Evolutionary conservation across 176 grass and related monocot species (phyloP), one percentile per base, ranked within the genome.

Genomic region (Poa pratensis): DNA sequence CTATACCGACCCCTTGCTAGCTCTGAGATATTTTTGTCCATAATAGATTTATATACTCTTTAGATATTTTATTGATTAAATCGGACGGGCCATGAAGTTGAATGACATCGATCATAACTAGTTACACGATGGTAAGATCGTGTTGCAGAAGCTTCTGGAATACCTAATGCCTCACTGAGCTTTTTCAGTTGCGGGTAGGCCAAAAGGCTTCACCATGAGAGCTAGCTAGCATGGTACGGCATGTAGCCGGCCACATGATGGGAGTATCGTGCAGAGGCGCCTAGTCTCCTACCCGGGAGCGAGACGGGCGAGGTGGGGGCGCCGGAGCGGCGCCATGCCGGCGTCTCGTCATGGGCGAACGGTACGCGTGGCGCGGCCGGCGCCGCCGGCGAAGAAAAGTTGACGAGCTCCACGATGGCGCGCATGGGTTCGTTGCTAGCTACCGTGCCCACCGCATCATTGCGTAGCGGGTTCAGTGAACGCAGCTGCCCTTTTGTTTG

Each of bases 351-450:
- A 12, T 24, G 34, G 59, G 3, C 35, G 5, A 15, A 58, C 37
- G 27, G 78, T 71, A 85, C 77, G 70, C 87, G 77, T 81, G 87
- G 77, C 53, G 50, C 13, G 9, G 19, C 15, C 68, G 87, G 77
- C 53, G 50, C 13, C 13, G 19, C 15, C 68, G 67, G 82, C 58
- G 54, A 12, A 9, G 54, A 16, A 18, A 70, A 54, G 0, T 34
- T 30, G 73, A 35, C 49, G 82, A 20, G 35, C 20, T 59, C 79
- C 87, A 71, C 19, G 45, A 43, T 43, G 13, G 13, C 13, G 3
- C 58, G 62, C 59, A 75, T 79, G 87, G 12, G 5, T 63, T 14
- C 61, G 1, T 48, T 28, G 13, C 24, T 64, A 30, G 61, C 5
- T 15, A 28, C 4, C 19, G 12, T 49, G 3, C 45, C 14, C 46